Evolutionary conservation across 257 asterid genomes (phyloP), one percentile per base, ranked within the genome.

Genomic region (Schizonepeta tenuifolia): DNA sequence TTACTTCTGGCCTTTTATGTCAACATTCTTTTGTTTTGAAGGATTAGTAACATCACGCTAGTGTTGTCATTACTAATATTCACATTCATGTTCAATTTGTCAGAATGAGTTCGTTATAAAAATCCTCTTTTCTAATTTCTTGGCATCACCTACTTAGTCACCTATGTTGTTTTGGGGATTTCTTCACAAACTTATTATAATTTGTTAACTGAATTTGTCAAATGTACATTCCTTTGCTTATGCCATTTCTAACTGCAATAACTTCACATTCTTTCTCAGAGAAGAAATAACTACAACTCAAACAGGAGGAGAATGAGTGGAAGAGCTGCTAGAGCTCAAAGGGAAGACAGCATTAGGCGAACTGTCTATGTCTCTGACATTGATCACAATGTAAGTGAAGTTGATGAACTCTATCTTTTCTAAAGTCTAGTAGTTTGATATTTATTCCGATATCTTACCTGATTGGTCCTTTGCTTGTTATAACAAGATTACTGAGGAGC

Each of bases 281-380:
- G 89, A 79, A 86, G 83, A 80, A 83, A 81, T 65, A 86, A 77
- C 82, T 76, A 80, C 74, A 81, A 73, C 74, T 86, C 83, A 64
- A 88, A 85, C 69, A 83, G 80, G 79, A 90, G 77, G 75, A 82
- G 89, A 79, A 78, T 82, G 82, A 83, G 80, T 66, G 90, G 89
- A 69, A 80, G 95, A 84, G 79, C 93, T 77, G 84, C 75, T 73
- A 86, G 83, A 81, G 95, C 91, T 82, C 95, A 89, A 81, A 87
- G 95, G 80, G 97, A 91, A 74, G 91, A 89, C 80, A 89, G 90
- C 72, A 85, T 91, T 54, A 85, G 93, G 83, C 86, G 97, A 75
- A 91, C 97, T 62, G 94, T 91, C 63, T 91, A 91, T 78, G 97
- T 91, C 57, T 84, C 96, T 17, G 97, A 89, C 78, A 83, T 91